Base-by-base conservation (phyloP, 2,329 filamentous ascomycete genomes). In the Hirsutella minnesotensis region DNA sequence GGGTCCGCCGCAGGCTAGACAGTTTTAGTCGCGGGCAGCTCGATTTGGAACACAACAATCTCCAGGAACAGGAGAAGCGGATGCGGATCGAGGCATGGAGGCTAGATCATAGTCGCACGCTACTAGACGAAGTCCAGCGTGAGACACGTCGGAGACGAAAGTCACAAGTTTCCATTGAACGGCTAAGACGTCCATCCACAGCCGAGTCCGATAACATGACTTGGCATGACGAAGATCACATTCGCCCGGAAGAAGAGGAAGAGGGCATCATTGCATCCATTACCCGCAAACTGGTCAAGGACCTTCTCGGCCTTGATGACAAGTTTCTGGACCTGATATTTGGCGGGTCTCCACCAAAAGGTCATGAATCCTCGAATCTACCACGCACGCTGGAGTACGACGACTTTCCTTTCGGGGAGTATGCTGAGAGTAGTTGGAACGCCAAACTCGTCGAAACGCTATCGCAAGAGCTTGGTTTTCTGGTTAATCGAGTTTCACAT, bases 221-320 rank as follows among this genome's bases (percentile, higher is more conserved):
- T 22, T 73, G 70, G 66, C 70, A 79, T 43, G 72, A 75, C 22
- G 70, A 77, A 43, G 66, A 69, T 30, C 59, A 62, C 2, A 55
- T 63, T 12, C 61, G 68, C 5, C 59, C 62, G 1, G 63, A 67
- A 37, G 63, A 68, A 4, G 70, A 77, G 24, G 68, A 71, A 35
- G 80, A 87, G 49, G 81, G 83, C 1, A 75, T 94, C 50, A 86
- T 87, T 78, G 79, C 81, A 47, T 77, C 83, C 10, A 77, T 96
- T 40, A 94, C 90, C 3, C 78, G 84, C 45, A 86, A 81, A 53
- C 83, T 96, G 22, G 87, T 98, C 52, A 78, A 81, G 41, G 88
- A 95, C 56, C 66, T 98, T 36, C 84, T 96, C 58, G 90, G 90
- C 9, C 84, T 98, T 43, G 89, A 96, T 53, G 87, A 95, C 49